phyloP scores from a whole-genome alignment of 1,139 yeast species.

The Geotrichum carabidarum region DNA sequence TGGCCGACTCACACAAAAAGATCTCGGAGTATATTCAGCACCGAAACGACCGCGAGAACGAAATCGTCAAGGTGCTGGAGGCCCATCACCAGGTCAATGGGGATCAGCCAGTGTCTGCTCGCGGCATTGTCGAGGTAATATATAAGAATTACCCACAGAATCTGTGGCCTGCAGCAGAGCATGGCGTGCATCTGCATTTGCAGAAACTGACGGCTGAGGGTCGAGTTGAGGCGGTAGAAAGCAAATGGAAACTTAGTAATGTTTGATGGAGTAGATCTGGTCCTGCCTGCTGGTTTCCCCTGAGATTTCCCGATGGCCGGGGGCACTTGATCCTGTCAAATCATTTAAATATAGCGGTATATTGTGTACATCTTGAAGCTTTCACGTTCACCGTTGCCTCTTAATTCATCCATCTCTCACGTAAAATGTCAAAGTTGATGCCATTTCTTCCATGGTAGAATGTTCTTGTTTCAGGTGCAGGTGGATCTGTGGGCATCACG shows the following conservation, averaged over 20 bases:
- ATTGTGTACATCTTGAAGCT: too few relatives aligned
- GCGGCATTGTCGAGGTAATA: slow-evolving; percentile 31
- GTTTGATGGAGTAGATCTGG: background rate
- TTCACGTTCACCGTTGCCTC: too few relatives aligned
- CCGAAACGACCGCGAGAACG: slow-evolving; percentile 36
- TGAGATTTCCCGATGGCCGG: background rate
- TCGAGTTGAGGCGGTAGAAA: background rate
- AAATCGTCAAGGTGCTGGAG: slow-evolving; percentile 27
- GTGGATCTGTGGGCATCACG: too few relatives aligned
- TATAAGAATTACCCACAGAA: slow-evolving; percentile 33
- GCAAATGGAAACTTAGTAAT: slow-evolving; percentile 7
- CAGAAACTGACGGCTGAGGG: slow-evolving; percentile 32
- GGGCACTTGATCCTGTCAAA: too few relatives aligned
- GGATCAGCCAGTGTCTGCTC: slow-evolving; percentile 20
- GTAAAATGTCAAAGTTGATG: too few relatives aligned
- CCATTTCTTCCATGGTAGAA: too few relatives aligned
- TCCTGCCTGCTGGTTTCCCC: background rate
- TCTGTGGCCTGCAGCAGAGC: slow-evolving; percentile 33
- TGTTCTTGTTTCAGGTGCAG: too few relatives aligned
- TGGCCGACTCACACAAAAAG: slow-evolving; percentile 33
- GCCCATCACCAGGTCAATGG: slow-evolving; percentile 18
- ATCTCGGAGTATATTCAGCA: slow-evolving; percentile 36
- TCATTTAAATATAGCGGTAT: too few relatives aligned
- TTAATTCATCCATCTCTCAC: too few relatives aligned
- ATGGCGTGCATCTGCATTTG: slow-evolving; percentile 35